Evolutionary conservation across 805 yeast species (phyloP).

Genomic region (Candida maltosa): DNA sequence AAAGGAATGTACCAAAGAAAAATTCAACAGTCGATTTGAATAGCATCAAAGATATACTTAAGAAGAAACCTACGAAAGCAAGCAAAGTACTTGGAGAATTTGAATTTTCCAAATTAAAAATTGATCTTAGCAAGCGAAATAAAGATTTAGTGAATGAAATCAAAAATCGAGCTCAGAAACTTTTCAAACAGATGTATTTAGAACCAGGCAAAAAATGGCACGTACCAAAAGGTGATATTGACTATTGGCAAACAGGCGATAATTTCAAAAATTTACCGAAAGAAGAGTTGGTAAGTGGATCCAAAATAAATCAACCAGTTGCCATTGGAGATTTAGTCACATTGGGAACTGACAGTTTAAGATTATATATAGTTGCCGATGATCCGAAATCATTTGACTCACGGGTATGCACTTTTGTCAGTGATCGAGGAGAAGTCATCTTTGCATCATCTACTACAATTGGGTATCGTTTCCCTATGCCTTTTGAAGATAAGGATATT

Average conservation of each 20-base stretch:
- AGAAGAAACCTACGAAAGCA: too few species aligned
- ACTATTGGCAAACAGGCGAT: background rate
- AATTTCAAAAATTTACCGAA: slow-evolving; percentile 4
- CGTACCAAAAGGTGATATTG: background rate
- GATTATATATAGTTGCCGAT: slow-evolving; percentile 52
- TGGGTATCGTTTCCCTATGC: slow-evolving; percentile 51
- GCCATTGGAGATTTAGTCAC: slow-evolving; percentile 65
- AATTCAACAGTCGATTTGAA: too few species aligned
- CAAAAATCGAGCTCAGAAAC: background rate
- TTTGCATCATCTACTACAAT: slow-evolving; percentile 46
- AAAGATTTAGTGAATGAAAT: slow-evolving; percentile 1
- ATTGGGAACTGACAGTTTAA: slow-evolving; percentile 40
- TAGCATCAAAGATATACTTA: too few species aligned
- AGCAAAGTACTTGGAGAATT: too few species aligned
- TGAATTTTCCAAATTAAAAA: too few species aligned
- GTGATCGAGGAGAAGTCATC: slow-evolving; percentile 53
- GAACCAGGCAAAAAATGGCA: slow-evolving; percentile 1
- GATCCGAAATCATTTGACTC: slow-evolving; percentile 49
- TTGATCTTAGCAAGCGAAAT: slow-evolving; percentile 2
- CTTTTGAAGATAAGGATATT: slow-evolving; percentile 34
- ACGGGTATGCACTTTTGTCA: slow-evolving; percentile 54
- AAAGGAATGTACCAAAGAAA: too few species aligned
- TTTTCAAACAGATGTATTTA: slow-evolving; percentile 1
- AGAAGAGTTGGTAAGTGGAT: background rate
- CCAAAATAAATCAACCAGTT: slow-evolving; percentile 1